Evolutionary conservation across 495 filamentous ascomycete genomes (phyloP).

Genomic region (Geoglossum glabrum): DNA sequence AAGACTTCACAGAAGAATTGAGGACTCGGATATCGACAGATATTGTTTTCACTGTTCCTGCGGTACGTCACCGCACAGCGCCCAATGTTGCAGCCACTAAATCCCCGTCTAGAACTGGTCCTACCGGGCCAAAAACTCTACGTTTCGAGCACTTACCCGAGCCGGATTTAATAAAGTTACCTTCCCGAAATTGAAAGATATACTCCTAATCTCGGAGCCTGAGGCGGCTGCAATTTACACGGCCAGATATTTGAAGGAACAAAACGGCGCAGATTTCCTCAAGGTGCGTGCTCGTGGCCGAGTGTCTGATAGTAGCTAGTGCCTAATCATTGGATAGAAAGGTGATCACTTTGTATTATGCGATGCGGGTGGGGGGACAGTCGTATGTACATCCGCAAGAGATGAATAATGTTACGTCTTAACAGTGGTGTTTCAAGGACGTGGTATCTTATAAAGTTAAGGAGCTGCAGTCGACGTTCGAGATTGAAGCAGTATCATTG

Average conservation of each 20-base stretch:
- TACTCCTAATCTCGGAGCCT: neutral
- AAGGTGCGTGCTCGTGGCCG: neutral
- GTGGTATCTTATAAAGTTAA: neutral
- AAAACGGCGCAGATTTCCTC: neutral
- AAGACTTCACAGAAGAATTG: neutral
- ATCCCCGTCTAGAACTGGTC: neutral
- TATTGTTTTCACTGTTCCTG: neutral
- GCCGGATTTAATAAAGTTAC: neutral
- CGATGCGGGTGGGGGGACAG: conserved; percentile 13
- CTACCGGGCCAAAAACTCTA: neutral
- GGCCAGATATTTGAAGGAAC: neutral
- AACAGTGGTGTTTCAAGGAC: neutral
- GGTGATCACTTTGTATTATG: conserved; percentile 10
- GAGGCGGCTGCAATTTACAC: neutral
- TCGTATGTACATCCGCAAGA: conserved; percentile 9
- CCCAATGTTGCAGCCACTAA: neutral
- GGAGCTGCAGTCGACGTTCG: neutral
- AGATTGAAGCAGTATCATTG: neutral
- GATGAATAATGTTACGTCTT: neutral
- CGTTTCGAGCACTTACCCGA: neutral
- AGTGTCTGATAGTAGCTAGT: conserved; percentile 1
- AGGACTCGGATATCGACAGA: neutral
- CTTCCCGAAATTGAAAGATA: neutral
- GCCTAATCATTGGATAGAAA: conserved; percentile 1
- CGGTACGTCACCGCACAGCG: neutral